These are phyloP conservation scores for Chalciporus sp. DNA, from an alignment of 1,284 basidiomycete species.

Conservation along the genomic window DNA sequence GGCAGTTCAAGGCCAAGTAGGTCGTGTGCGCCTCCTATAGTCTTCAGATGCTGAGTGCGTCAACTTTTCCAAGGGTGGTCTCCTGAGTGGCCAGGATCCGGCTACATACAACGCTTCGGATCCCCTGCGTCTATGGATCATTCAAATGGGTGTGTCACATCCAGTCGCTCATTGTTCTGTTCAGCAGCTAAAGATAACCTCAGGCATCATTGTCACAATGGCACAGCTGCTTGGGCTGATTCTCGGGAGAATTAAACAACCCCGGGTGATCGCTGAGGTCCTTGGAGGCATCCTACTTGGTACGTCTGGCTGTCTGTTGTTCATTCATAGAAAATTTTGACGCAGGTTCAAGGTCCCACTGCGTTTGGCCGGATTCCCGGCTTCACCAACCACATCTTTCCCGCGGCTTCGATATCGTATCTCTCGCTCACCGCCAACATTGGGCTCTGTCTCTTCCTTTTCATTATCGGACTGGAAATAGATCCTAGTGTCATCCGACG, in stretches of 20 bases:
- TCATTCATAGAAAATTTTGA: neutral
- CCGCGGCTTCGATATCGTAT: conserved; percentile 68
- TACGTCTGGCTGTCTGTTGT: conserved; percentile 22
- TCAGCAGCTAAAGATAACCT: neutral
- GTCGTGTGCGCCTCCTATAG: conserved; percentile 5
- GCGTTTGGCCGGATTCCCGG: conserved; percentile 76
- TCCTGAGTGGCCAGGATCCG: conserved; percentile 75
- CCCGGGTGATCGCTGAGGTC: conserved; percentile 86
- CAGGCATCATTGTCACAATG: conserved; percentile 61
- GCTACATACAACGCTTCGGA: conserved; percentile 62
- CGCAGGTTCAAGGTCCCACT: conserved; percentile 58
- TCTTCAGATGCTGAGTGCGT: neutral
- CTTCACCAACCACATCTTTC: conserved; percentile 86
- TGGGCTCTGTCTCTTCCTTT: conserved; percentile 90
- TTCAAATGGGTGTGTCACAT: conserved; percentile 72
- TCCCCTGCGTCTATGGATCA: conserved; percentile 87
- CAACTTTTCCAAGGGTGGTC: conserved; percentile 53
- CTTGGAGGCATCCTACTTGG: conserved; percentile 89
- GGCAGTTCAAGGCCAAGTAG: conserved; percentile 44
- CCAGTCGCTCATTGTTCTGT: neutral
- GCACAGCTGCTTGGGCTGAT: conserved; percentile 75
- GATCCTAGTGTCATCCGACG: conserved; percentile 69
- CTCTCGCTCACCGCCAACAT: conserved; percentile 92
- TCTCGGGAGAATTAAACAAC: conserved; percentile 78
- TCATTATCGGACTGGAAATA: conserved; percentile 91